Evolutionary conservation across 2,329 filamentous ascomycete genomes (phyloP).

Genomic region (Aspergillus sergii): DNA sequence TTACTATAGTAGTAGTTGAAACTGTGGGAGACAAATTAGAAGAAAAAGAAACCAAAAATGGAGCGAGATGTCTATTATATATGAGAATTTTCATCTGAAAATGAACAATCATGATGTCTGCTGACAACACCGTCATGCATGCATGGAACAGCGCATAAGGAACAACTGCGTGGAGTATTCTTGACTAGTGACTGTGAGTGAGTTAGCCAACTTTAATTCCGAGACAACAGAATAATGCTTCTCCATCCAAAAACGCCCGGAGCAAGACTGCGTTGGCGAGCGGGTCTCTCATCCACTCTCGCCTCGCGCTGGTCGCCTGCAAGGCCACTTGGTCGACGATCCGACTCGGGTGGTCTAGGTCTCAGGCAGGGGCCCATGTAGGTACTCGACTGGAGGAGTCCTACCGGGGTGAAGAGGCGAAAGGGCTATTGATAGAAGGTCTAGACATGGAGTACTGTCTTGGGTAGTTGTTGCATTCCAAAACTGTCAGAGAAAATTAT

Average conservation of each 20-base stretch:
- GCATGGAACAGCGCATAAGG: slow-evolving; percentile 26
- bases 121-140: slow-evolving; percentile 22
- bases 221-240: slow-evolving; percentile 21
- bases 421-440: slow-evolving; percentile 6
- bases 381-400: slow-evolving; percentile 18
- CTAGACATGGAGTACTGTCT: not conserved
- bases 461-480: not conserved
- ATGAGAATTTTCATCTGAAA: slow-evolving; percentile 1
- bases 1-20: not conserved
- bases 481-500: not conserved
- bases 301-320: slow-evolving; percentile 26
- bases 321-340: slow-evolving; percentile 28
- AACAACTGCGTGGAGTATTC: slow-evolving; percentile 22
- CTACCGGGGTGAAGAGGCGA: slow-evolving; percentile 13
- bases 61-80: slow-evolving; percentile 5
- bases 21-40: slow-evolving; percentile 1
- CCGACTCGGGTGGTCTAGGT: slow-evolving; percentile 16
- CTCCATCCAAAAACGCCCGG: slow-evolving; percentile 8
- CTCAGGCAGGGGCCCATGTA: slow-evolving; percentile 21
- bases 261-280: slow-evolving; percentile 24
- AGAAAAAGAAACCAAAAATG: not conserved
- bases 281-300: slow-evolving; percentile 27
- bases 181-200: slow-evolving; percentile 11
- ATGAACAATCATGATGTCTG: slow-evolving; percentile 6
- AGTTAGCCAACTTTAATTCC: slow-evolving; percentile 21